Conservation (phyloP, 1,284 basidiomycete species). For the Crucibulum parvulum region DNA sequence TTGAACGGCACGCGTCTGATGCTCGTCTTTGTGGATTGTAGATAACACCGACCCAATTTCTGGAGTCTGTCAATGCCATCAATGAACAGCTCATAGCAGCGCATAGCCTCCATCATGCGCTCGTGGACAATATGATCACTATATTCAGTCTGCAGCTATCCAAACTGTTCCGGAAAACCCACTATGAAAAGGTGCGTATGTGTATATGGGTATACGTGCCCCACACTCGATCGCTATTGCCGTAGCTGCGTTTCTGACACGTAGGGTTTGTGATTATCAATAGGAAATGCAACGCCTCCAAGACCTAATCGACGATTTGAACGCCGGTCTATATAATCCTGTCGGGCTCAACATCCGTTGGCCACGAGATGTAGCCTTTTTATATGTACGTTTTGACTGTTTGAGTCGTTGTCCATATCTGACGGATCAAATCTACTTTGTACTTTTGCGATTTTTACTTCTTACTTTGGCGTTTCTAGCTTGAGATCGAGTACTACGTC, state of each 20-base stretch:
- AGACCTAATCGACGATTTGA: conserved; percentile 66
- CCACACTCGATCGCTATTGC: too few species aligned
- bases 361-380: conserved; percentile 80
- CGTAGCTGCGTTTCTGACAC: neutral
- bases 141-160: conserved; percentile 80
- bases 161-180: conserved; percentile 63
- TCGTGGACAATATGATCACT: conserved; percentile 74
- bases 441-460: neutral
- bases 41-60: conserved; percentile 85
- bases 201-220: too few species aligned
- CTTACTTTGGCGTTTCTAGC: conserved; percentile 41
- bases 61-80: conserved; percentile 84
- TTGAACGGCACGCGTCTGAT: neutral
- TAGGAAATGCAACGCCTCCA: conserved; percentile 83
- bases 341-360: conserved; percentile 83
- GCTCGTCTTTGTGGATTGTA: conserved; percentile 29
- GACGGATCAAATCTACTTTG: conserved; percentile 5
- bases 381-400: conserved; percentile 71
- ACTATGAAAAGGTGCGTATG: conserved; percentile 81
- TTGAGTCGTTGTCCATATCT: conserved; percentile 13
- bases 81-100: conserved; percentile 85
- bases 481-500: conserved; percentile 83
- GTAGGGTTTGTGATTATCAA: conserved; percentile 4
- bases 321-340: conserved; percentile 76
- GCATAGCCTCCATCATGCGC: conserved; percentile 68